Evolutionary conservation across 2,329 filamentous ascomycete species (phyloP), one percentile per base, ranked within the genome.

Genomic region (Apiospora phragmitis): DNA sequence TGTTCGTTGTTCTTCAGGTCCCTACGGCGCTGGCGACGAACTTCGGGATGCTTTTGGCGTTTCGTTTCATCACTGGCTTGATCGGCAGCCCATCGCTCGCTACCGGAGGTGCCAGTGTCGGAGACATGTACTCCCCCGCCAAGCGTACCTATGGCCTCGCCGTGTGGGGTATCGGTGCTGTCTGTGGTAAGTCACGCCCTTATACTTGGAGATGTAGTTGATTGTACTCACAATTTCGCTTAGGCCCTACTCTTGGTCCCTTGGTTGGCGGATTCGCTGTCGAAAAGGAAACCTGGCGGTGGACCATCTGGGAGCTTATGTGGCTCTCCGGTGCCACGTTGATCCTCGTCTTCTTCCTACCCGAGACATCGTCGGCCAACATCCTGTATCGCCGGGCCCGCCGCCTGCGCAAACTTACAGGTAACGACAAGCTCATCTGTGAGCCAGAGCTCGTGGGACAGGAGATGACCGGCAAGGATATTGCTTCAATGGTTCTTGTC

Each of bases 1-100:
- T 90, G 35, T 91, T 90, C 73, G 84, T 89, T 35, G 81, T 90
- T 12, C 78, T 91, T 0, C 83, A 83, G 14, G 80, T 91, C 0
- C 86, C 88, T 0, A 85, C 86, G 0, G 86, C 87, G 0, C 76
- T 90, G 0, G 86, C 86, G 0, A 78, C 85, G 42, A 88, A 88
- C 77, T 87, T 90, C 65, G 79, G 83, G 1, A 85, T 85, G 1
- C 80, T 91, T 8, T 79, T 89, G 26, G 85, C 87, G 0, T 79
- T 86, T 8, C 83, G 87, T 1, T 87, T 87, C 75, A 73, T 89
- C 29, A 84, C 84, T 6, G 87, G 86, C 0, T 87, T 88, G 77
- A 82, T 77, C 29, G 80, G 79, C 0, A 77, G 76, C 1, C 79
- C 79, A 0, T 74, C 72, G 41, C 71, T 80, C 9, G 74, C 78